These are phyloP conservation scores for Umbelopsis sp. DNA, from an alignment of 192 early-diverging fungal genomes.

Conservation along the genomic window DNA sequence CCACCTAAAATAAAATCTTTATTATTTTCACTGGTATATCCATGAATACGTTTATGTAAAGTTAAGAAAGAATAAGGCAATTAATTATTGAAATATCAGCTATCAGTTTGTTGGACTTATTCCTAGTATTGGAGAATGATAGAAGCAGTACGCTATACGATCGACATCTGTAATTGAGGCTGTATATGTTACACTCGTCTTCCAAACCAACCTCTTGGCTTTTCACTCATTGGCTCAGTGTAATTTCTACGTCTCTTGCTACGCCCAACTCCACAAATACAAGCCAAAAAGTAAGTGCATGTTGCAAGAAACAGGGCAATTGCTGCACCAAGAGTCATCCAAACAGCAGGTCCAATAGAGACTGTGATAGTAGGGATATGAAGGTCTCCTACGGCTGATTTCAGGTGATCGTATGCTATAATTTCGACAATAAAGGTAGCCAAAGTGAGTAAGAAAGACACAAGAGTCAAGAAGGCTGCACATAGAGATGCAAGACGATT, in stretches of 20 bases:
- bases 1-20: too few species aligned
- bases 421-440: conserved; percentile 24
- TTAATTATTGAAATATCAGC: too few species aligned
- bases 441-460: conserved; percentile 23
- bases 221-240: background rate
- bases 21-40: too few species aligned
- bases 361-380: background rate
- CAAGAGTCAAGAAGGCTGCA: conserved; percentile 21
- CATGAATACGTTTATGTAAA: too few species aligned
- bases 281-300: background rate
- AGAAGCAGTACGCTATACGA: too few species aligned
- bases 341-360: conserved; percentile 17
- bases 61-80: too few species aligned
- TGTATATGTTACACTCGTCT: background rate
- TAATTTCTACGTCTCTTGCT: background rate
- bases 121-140: too few species aligned
- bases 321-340: conserved; percentile 28
- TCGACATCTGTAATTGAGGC: too few species aligned
- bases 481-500: conserved; percentile 11
- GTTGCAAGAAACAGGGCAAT: conserved; percentile 19
- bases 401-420: conserved; percentile 12
- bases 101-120: too few species aligned
- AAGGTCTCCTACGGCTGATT: background rate
- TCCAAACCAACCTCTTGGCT: conserved; percentile 15
- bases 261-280: background rate